Evolutionary conservation across 805 yeast species (phyloP).

Genomic region (Monosporozyma servazzii): DNA sequence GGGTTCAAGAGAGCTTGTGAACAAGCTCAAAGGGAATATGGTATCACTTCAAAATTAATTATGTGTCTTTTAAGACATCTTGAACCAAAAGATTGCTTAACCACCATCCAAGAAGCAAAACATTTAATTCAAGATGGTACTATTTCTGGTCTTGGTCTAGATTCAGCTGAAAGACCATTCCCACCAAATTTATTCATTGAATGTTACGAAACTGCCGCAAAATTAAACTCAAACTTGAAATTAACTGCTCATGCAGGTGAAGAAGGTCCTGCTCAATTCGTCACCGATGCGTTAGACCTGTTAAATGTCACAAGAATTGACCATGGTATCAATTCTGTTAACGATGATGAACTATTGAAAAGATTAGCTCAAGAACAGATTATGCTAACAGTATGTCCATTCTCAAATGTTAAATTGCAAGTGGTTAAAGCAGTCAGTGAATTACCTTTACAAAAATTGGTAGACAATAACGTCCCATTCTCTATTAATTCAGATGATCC

Average conservation of each 20-base stretch:
- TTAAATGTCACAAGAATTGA: conserved; percentile 64
- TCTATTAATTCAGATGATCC: conserved; percentile 75
- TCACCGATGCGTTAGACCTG: conserved; percentile 46
- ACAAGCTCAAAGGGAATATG: conserved; percentile 50
- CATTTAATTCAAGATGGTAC: conserved; percentile 46
- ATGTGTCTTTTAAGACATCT: conserved; percentile 78
- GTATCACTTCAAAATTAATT: conserved; percentile 60
- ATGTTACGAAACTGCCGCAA: conserved; percentile 45
- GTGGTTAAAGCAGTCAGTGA: conserved; percentile 61
- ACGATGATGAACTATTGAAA: conserved; percentile 44
- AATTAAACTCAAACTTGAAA: conserved; percentile 43
- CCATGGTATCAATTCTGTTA: conserved; percentile 64
- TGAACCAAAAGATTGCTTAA: conserved; percentile 49
- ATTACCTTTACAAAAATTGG: conserved; percentile 52
- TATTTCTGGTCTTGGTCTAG: conserved; percentile 73
- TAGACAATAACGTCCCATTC: conserved; percentile 58
- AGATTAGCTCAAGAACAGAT: conserved; percentile 47
- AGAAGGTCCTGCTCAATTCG: conserved; percentile 72
- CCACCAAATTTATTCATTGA: conserved; percentile 64
- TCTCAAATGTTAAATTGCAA: conserved; percentile 66
- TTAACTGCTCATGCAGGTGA: conserved; percentile 87
- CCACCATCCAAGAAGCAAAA: conserved; percentile 46
- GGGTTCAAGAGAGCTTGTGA: conserved; percentile 63
- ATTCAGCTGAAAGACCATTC: conserved; percentile 68
- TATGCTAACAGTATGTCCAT: conserved; percentile 65